A percentile compares a stretch with the other conserved stretches of the same genome.
Conservation (phyloP, 225 moss, liverwort and hornwort genomes). For the Marchantia paleacea region DNA sequence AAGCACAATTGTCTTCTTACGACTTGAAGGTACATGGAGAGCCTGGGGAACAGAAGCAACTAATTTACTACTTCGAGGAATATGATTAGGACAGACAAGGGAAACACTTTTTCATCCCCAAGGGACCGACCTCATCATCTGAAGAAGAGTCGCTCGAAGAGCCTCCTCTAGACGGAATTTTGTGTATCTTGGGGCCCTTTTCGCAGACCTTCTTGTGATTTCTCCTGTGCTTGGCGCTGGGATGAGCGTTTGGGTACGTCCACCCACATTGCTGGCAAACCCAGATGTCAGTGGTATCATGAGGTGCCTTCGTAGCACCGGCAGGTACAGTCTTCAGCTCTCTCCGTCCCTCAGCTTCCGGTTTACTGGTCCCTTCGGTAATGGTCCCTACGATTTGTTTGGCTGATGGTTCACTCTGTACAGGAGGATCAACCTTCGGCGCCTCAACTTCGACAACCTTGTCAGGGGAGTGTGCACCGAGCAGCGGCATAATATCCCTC, state of each 20-base stretch:
- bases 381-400: neutral
- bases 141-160: conserved; percentile 33
- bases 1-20: neutral
- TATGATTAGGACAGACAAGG: conserved; percentile 5
- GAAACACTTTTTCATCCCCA: conserved; percentile 16
- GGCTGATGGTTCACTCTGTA: neutral
- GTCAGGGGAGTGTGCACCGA: neutral
- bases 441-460: neutral
- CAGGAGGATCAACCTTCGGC: neutral
- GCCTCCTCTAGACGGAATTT: neutral
- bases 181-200: neutral
- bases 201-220: conserved; percentile 48
- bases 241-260: conserved; percentile 47
- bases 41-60: neutral
- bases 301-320: neutral
- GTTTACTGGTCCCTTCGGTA: neutral
- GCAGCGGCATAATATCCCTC: neutral
- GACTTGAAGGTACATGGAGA: neutral
- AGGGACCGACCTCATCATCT: conserved; percentile 10
- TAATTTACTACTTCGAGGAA: neutral
- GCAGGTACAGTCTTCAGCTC: neutral
- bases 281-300: conserved; percentile 30
- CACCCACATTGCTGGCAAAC: conserved; percentile 40
- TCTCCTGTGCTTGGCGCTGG: conserved; percentile 51
- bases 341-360: neutral